Percentiles rank a stretch among this genome's conserved stretches.
These are phyloP conservation scores for Metarhizium guizhouense DNA, from an alignment of 2,329 filamentous ascomycete genomes.

Conservation along the genomic window DNA sequence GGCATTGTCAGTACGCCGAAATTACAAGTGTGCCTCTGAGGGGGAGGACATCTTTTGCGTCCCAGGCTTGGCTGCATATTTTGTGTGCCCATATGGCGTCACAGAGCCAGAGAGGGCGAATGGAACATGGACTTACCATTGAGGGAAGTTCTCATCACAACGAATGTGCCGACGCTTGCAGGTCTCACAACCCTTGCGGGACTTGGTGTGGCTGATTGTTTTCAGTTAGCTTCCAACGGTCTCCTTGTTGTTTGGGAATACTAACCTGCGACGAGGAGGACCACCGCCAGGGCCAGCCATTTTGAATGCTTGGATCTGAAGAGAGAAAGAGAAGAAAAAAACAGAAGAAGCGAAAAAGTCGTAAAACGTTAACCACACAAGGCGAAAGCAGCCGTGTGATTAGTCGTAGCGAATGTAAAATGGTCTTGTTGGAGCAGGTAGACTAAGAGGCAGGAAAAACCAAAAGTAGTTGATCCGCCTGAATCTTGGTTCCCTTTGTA, in stretches of 20 bases:
- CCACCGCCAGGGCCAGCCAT: slow-evolving; percentile 96
- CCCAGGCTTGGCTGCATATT: not conserved
- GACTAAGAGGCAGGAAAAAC: not conserved
- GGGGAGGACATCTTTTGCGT: not conserved
- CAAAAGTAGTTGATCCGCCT: not conserved
- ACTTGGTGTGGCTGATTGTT: slow-evolving; percentile 81
- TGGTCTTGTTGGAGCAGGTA: not conserved
- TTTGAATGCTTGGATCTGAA: slow-evolving; percentile 17
- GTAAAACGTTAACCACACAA: slow-evolving; percentile 18
- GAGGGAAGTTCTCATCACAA: slow-evolving; percentile 94
- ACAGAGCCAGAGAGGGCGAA: not conserved
- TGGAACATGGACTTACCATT: slow-evolving; percentile 60
- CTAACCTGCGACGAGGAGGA: slow-evolving; percentile 65
- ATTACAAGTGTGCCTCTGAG: not conserved
- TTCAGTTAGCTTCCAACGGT: not conserved
- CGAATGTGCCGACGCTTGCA: slow-evolving; percentile 97
- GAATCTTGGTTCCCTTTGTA: slow-evolving; percentile 10
- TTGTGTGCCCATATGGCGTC: slow-evolving; percentile 1
- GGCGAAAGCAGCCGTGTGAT: slow-evolving; percentile 16
- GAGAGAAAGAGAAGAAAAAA: not conserved
- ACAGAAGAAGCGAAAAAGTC: not conserved
- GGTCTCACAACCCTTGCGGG: slow-evolving; percentile 93
- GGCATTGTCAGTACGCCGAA: slow-evolving; percentile 10
- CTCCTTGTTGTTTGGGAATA: slow-evolving; percentile 11
- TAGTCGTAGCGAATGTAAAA: slow-evolving; percentile 30